Percentiles rank a stretch among this genome's conserved stretches.
Conservation (phyloP, 2,329 filamentous ascomycete genomes). For the Chaetomiaceae sp. region DNA sequence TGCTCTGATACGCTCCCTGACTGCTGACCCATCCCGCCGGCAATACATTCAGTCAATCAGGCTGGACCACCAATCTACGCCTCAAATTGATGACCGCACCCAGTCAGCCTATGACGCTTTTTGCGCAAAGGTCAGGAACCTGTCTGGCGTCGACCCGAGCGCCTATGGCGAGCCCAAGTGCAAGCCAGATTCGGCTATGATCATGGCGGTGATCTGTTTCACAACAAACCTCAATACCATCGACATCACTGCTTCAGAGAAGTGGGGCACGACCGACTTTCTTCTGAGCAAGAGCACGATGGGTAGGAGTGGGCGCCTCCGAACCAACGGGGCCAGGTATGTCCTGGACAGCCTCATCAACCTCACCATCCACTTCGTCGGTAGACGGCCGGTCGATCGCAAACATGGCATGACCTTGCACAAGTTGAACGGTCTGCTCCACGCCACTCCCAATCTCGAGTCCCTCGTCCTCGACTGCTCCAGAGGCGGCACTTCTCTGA, state of each 20-base stretch:
- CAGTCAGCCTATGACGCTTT: background rate
- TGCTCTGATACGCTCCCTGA: no score
- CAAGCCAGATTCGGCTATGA: background rate
- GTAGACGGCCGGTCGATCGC: no score
- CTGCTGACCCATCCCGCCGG: no score
- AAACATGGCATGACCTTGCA: background rate
- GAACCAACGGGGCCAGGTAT: no score
- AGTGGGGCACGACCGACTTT: background rate
- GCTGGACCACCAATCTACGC: no score
- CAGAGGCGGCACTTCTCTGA: background rate
- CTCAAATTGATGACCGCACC: no score
- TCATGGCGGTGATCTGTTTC: background rate
- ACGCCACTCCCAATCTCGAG: background rate
- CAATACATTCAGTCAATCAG: no score
- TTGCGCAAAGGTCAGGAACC: background rate
- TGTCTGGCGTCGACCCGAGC: background rate
- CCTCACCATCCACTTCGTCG: background rate
- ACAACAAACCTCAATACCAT: background rate
- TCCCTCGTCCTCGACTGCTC: background rate
- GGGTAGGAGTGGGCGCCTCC: no score
- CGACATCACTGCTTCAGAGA: background rate
- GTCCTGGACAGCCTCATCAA: background rate
- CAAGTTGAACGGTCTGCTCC: background rate
- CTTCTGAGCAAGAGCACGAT: background rate
- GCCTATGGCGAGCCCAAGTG: no score